These are phyloP conservation scores for Leishmania arabica DNA, from an alignment of 208 protist species.

Conservation along the genomic window DNA sequence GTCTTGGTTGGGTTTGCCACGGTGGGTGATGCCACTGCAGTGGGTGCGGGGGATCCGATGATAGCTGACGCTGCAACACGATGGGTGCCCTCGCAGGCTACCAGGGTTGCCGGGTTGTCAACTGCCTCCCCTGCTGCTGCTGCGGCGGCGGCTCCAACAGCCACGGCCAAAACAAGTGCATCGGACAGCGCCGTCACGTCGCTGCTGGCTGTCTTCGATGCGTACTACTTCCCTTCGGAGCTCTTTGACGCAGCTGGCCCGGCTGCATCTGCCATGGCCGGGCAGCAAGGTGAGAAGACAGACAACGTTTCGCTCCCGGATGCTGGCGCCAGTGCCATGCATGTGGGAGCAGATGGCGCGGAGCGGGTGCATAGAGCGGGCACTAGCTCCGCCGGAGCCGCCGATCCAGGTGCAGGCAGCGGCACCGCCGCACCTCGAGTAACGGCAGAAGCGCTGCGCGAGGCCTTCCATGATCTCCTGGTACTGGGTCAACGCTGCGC, in stretches of 20 bases:
- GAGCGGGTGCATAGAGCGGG: neutral
- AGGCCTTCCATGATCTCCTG: conserved; percentile 32
- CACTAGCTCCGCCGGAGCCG: neutral
- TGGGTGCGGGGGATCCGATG: neutral
- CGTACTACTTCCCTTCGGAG: conserved; percentile 32
- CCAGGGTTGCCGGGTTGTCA: neutral
- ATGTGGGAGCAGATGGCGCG: neutral
- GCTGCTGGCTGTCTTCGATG: conserved; percentile 34
- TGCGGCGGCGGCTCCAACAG: neutral
- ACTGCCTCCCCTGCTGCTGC: neutral
- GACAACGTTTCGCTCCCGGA: neutral
- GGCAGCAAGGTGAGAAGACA: neutral
- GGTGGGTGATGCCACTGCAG: neutral
- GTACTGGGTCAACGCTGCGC: conserved; percentile 37
- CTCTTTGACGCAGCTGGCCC: conserved; percentile 9
- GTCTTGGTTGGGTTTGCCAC: conserved; percentile 21
- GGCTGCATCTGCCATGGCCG: neutral
- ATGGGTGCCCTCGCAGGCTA: conserved; percentile 4
- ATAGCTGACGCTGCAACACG: conserved; percentile 10
- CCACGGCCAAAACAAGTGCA: neutral
- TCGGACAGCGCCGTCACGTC: conserved; percentile 2
- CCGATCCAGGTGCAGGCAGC: neutral
- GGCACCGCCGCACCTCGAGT: neutral
- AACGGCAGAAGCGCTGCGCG: conserved; percentile 23
- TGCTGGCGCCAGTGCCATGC: neutral